phyloP scores from a whole-genome alignment of 1,139 yeast species.

The Hyphopichia pseudoburtonii region DNA sequence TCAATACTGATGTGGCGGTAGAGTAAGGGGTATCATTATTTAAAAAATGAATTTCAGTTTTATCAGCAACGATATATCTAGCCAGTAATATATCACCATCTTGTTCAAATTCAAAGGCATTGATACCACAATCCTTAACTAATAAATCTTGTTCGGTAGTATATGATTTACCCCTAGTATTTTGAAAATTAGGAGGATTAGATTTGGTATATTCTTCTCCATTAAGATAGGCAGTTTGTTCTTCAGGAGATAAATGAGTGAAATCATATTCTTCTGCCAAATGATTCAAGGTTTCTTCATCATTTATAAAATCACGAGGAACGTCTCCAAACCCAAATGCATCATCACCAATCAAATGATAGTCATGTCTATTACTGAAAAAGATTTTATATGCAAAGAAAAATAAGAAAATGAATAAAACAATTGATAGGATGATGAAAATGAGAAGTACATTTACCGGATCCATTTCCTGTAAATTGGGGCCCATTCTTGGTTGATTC shows the following conservation, averaged over 20 bases:
- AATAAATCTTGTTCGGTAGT: constrained; percentile 29
- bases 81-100: constrained; percentile 31
- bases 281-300: constrained; percentile 37
- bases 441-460: constrained; percentile 14
- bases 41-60: constrained; percentile 58
- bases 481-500: background rate
- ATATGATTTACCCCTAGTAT: constrained; percentile 35
- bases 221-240: constrained; percentile 35
- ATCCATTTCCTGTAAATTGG: constrained; percentile 8
- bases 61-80: constrained; percentile 55
- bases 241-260: constrained; percentile 42
- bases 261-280: constrained; percentile 42
- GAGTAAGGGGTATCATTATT: constrained; percentile 44
- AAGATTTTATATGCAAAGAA: constrained; percentile 15
- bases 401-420: constrained; percentile 14
- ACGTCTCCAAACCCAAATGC: constrained; percentile 20
- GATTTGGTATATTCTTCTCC: constrained; percentile 35
- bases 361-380: constrained; percentile 14
- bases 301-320: constrained; percentile 43
- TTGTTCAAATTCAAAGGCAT: constrained; percentile 44
- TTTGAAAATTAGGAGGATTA: constrained; percentile 33
- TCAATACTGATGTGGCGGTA: constrained; percentile 51
- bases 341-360: constrained; percentile 19
- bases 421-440: constrained; percentile 13
- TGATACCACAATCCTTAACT: constrained; percentile 41